Base-by-base conservation (phyloP, 2,329 filamentous ascomycete species). In the Nigrospora oryzae region DNA sequence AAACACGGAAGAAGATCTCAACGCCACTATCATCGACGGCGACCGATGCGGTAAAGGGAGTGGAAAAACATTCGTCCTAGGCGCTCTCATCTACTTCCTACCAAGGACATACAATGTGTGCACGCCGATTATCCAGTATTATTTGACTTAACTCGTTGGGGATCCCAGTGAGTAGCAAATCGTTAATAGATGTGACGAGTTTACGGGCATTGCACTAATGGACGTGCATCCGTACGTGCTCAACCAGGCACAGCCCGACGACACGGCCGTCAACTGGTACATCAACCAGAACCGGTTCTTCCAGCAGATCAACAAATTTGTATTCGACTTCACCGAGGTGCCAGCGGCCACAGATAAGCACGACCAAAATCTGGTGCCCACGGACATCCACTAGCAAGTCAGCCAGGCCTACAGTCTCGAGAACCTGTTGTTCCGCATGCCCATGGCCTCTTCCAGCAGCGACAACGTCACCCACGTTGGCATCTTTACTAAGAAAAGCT, bases 381-480 rank as follows among this genome's bases (percentile, higher is more conserved):
- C 75, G n/a, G 74, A 75, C 55, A 75, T 81, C 46, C 75, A 80
- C 56, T 80, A 75, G 75, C 77, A 80, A 52, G 75, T 79, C 15
- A 71, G 71, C 14, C 77, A 80, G 56, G 76, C 76, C 7, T 77
- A 52, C 57, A 71, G 46, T 40, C 66, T 83, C 5, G 77, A 83
- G 56, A 83, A 83, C 61, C 68, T 83, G 38, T 65, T 74, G 19
- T 82, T 84, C 59, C 63, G 62, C 71, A 74, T 35, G 74, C 69
- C 57, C 54, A 62, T 49, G n/a, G 19, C 4, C 4, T 23, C 19
- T 23, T 23, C 19, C 4, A 6, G 19, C 36, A 67, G 56, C 53
- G 56, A 49, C 62, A 73, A 60, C 47, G 77, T 51, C 70, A 79
- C 55, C 74, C 57, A 74, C 42, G 79, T 83, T 48, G 79, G 79